Percentiles rank a stretch among this genome's conserved stretches.
phyloP scores from a whole-genome alignment of 2,329 filamentous ascomycete species.

The Aureobasidium sp. region DNA sequence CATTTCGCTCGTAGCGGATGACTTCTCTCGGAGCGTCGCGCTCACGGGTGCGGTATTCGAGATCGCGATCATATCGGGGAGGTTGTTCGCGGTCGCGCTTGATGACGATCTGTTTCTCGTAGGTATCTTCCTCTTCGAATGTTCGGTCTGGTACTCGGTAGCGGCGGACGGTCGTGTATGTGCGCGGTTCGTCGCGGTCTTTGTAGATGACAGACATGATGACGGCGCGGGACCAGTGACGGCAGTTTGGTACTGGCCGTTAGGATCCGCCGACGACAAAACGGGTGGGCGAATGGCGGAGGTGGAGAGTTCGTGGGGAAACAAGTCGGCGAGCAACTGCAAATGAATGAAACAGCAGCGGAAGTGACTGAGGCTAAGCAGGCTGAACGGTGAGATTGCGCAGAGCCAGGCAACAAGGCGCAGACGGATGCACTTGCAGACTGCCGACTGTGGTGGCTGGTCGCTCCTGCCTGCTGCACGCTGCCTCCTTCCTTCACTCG shows the following conservation, averaged over 20 bases:
- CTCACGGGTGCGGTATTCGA: conserved; percentile 30
- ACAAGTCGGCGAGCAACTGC: not conserved
- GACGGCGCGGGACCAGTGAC: conserved; percentile 1
- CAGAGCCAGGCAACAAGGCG: conserved; percentile 7
- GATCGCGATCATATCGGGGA: conserved; percentile 17
- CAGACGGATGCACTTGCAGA: not conserved
- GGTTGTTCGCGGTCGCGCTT: conserved; percentile 24
- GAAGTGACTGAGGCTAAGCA: not conserved
- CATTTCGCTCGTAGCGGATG: conserved; percentile 22
- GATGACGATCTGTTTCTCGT: conserved; percentile 41
- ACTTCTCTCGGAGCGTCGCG: conserved; percentile 26
- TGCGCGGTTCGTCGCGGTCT: conserved; percentile 31
- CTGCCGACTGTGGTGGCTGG: conserved; percentile 1
- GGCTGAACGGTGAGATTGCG: not conserved
- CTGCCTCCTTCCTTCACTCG: not conserved
- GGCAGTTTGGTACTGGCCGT: conserved; percentile 10
- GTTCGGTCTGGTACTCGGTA: conserved; percentile 46
- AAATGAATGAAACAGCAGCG: not conserved
- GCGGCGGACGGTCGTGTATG: conserved; percentile 49
- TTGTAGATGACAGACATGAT: conserved; percentile 38
- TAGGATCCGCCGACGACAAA: not conserved
- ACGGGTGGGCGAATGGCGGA: not conserved
- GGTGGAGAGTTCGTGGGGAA: conserved; percentile 7
- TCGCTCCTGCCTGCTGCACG: not conserved
- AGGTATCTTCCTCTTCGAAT: conserved; percentile 19